Evolutionary conservation across 2,329 filamentous ascomycete genomes (phyloP).

Genomic region (Lomentospora prolificans): DNA sequence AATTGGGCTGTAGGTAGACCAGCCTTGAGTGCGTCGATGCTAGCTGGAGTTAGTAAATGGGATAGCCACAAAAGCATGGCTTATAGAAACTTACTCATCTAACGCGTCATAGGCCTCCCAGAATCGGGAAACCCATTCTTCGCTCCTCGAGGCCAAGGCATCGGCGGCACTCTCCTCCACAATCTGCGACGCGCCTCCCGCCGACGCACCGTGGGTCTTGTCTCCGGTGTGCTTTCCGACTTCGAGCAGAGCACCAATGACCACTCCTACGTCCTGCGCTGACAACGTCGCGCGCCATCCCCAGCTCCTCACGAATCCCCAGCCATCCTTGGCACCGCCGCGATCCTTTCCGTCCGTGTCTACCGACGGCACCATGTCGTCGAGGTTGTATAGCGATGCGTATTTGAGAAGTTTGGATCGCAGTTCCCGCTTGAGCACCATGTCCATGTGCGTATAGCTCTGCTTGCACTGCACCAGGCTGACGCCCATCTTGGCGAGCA

Average conservation of each 20-base stretch:
- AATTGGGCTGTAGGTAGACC: slow-evolving; percentile 78
- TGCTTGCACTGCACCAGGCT: slow-evolving; percentile 89
- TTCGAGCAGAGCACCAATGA: slow-evolving; percentile 85
- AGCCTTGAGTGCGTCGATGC: slow-evolving; percentile 65
- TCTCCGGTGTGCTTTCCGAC: slow-evolving; percentile 54
- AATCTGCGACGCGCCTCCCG: slow-evolving; percentile 14
- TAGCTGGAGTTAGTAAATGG: slow-evolving; percentile 34
- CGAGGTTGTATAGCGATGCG: slow-evolving; percentile 84
- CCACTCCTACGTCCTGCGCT: slow-evolving; percentile 87
- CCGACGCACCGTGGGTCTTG: slow-evolving; percentile 13
- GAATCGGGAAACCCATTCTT: slow-evolving; percentile 58
- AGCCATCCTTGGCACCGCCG: slow-evolving; percentile 73
- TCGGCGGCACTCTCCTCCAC: slow-evolving; percentile 35
- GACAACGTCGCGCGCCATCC: slow-evolving; percentile 93
- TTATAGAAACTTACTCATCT: slow-evolving; percentile 48
- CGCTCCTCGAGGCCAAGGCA: slow-evolving; percentile 39
- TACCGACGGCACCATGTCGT: slow-evolving; percentile 78
- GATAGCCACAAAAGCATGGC: no score
- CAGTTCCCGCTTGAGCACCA: slow-evolving; percentile 83
- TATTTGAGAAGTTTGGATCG: slow-evolving; percentile 82
- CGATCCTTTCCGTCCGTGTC: slow-evolving; percentile 61
- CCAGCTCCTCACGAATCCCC: slow-evolving; percentile 97
- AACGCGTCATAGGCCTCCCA: slow-evolving; percentile 66
- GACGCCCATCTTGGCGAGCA: slow-evolving; percentile 96
- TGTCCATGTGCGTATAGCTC: slow-evolving; percentile 96